A percentile compares a stretch with the other conserved stretches of the same genome.
Evolutionary conservation across 306 rosid genomes (phyloP).

Genomic region (Canavalia ensiformis): DNA sequence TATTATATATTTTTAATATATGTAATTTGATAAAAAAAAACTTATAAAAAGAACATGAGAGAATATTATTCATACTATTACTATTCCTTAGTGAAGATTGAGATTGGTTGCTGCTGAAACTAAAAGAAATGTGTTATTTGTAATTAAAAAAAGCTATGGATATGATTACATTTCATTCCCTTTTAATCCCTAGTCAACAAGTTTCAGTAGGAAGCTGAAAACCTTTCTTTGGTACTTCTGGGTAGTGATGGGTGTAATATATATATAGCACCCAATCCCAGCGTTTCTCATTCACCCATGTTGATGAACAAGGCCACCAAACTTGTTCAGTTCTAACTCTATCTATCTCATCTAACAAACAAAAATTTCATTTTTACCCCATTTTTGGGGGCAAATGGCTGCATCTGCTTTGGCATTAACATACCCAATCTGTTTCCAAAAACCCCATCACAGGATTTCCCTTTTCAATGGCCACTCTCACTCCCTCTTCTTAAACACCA

Average conservation of each 20-base stretch:
- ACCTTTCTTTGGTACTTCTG: background rate
- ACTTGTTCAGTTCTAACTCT: background rate
- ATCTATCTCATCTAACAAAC: background rate
- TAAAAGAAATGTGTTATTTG: too few relatives aligned
- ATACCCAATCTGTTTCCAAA: slow-evolving; percentile 52
- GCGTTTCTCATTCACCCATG: background rate
- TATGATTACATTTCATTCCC: too few relatives aligned
- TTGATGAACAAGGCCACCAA: slow-evolving; percentile 8
- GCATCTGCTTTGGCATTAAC: slow-evolving; percentile 52
- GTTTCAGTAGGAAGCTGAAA: background rate
- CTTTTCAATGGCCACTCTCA: slow-evolving; percentile 34
- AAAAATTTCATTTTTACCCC: background rate
- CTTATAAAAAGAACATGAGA: too few relatives aligned
- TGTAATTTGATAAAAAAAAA: too few relatives aligned
- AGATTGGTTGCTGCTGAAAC: too few relatives aligned
- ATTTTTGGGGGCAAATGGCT: slow-evolving; percentile 57
- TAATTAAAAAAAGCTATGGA: too few relatives aligned
- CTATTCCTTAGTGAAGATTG: too few relatives aligned
- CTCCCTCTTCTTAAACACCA: slow-evolving; percentile 14
- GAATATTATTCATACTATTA: too few relatives aligned
- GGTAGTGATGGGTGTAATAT: background rate
- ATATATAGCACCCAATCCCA: background rate
- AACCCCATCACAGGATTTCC: slow-evolving; percentile 54
- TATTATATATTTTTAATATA: too few relatives aligned
- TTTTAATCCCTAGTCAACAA: too few relatives aligned